These are phyloP conservation scores for Solanum hybrid DNA, from an alignment of 305 asterid genomes.

Conservation along the genomic window DNA sequence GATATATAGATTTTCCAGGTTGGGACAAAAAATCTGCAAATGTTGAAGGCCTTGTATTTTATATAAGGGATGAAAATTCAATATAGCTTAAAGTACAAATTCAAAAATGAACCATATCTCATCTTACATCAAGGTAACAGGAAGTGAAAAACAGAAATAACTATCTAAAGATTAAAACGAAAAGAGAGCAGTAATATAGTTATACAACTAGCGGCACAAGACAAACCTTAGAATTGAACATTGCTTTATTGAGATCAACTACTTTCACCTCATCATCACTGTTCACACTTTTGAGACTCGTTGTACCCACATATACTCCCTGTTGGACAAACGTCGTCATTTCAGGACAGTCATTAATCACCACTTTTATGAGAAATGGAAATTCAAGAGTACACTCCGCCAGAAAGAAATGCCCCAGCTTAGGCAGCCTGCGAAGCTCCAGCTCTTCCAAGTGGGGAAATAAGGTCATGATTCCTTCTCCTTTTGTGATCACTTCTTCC, in stretches of 20 bases:
- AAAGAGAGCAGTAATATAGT: not conserved
- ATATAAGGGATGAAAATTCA: not conserved
- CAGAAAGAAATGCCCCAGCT: too few species aligned
- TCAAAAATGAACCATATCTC: not conserved
- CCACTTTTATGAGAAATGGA: too few species aligned
- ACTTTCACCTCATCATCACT: not conserved
- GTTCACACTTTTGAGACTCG: too few species aligned
- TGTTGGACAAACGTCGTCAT: too few species aligned
- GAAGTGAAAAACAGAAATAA: not conserved
- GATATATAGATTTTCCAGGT: not conserved
- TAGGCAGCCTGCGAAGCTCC: too few species aligned
- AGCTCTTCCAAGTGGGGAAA: too few species aligned
- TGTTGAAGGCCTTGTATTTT: not conserved
- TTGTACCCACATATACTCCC: too few species aligned
- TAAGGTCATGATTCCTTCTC: too few species aligned
- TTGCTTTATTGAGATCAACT: not conserved
- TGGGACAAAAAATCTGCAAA: not conserved
- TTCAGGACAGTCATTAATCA: too few species aligned
- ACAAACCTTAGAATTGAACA: not conserved
- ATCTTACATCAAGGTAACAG: not conserved
- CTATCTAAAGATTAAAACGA: not conserved
- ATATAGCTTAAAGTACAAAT: not conserved
- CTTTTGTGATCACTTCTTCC: too few species aligned
- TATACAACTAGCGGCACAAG: not conserved
- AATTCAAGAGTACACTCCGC: too few species aligned